Percentiles rank a stretch among this genome's conserved stretches.
Conservation (phyloP, 2,329 filamentous ascomycete species). For the Penicillium sp. region DNA sequence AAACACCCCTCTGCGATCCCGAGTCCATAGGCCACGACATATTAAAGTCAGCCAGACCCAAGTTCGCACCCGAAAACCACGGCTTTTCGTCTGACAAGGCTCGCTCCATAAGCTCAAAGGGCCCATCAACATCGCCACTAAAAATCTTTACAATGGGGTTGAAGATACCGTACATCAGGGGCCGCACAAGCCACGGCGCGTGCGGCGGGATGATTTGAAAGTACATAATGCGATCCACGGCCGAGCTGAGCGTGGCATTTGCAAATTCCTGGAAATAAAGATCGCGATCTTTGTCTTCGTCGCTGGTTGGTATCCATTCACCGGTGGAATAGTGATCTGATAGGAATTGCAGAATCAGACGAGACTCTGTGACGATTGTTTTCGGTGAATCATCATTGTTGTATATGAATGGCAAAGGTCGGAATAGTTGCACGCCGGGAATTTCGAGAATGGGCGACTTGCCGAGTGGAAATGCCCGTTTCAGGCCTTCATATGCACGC, state of each 20-base stretch:
- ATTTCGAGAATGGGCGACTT: conserved; percentile 25
- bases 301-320: conserved; percentile 17
- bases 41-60: conserved; percentile 32
- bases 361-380: conserved; percentile 21
- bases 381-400: neutral
- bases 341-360: conserved; percentile 25
- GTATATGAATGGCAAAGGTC: conserved; percentile 6
- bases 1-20: conserved; percentile 24
- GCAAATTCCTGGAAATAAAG: conserved; percentile 24
- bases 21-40: conserved; percentile 32
- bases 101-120: conserved; percentile 23
- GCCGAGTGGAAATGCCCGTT: conserved; percentile 20
- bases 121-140: conserved; percentile 15
- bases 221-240: conserved; percentile 16
- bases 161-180: conserved; percentile 17
- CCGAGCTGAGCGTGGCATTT: conserved; percentile 16
- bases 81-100: conserved; percentile 21
- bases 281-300: conserved; percentile 19
- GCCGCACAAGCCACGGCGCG: conserved; percentile 20
- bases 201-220: conserved; percentile 21
- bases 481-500: conserved; percentile 15
- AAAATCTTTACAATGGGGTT: conserved; percentile 20
- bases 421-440: conserved; percentile 6
- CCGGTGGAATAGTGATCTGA: conserved; percentile 21
- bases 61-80: conserved; percentile 29